phyloP scores from a whole-genome alignment of 78 protist genomes.

The Speleostelium caveatum region DNA sequence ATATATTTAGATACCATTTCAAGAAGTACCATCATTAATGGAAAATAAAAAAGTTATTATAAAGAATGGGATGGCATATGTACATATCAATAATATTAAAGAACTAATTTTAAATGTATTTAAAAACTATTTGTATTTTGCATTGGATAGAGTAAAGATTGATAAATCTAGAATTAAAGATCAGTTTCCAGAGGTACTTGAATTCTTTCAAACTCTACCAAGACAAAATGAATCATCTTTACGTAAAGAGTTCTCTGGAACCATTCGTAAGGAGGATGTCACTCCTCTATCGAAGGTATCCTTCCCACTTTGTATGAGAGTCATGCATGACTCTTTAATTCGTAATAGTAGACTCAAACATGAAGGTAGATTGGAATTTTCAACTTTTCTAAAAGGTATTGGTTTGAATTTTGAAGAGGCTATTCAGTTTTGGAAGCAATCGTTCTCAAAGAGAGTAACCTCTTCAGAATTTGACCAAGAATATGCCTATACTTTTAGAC shows the following conservation, averaged over 20 bases:
- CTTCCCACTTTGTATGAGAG: slow-evolving; percentile 93
- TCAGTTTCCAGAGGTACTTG: slow-evolving; percentile 6
- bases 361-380: slow-evolving; percentile 88
- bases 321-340: slow-evolving; percentile 62
- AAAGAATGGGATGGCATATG: slow-evolving; percentile 20
- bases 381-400: slow-evolving; percentile 92
- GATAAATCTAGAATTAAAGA: slow-evolving; percentile 2
- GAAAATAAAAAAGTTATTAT: slow-evolving; percentile 11
- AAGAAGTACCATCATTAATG: slow-evolving; percentile 43
- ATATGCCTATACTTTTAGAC: slow-evolving; percentile 89
- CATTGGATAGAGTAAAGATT: slow-evolving; percentile 8
- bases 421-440: slow-evolving; percentile 81
- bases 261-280: slow-evolving; percentile 1
- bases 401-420: slow-evolving; percentile 92
- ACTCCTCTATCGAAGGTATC: slow-evolving; percentile 62
- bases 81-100: background rate
- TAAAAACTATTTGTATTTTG: slow-evolving; percentile 9
- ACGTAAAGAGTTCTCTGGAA: background rate
- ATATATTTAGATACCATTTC: slow-evolving; percentile 28
- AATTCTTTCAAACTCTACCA: slow-evolving; percentile 32
- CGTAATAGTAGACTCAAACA: slow-evolving; percentile 84
- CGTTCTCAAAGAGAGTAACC: slow-evolving; percentile 79
- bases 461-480: slow-evolving; percentile 87
- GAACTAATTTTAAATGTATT: slow-evolving; percentile 12
- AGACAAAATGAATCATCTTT: background rate